phyloP scores from a whole-genome alignment of 805 yeast species.

The Ogataea nitratoaversa region DNA sequence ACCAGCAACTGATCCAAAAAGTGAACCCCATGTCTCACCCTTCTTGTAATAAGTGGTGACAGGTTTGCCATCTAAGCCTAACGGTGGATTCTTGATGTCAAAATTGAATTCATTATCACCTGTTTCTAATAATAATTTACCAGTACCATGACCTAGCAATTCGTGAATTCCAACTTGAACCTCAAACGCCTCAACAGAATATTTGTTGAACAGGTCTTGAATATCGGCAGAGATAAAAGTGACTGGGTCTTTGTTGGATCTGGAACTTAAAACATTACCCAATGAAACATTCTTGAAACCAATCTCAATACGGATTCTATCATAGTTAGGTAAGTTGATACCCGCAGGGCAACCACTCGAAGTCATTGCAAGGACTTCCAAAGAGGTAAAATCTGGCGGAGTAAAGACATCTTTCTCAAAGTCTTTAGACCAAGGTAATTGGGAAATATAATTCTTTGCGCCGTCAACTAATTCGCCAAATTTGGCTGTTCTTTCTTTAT shows the following conservation, averaged over 20 bases:
- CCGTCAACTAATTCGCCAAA: conserved; percentile 64
- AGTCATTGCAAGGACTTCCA: conserved; percentile 85
- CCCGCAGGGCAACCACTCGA: conserved; percentile 93
- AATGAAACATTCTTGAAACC: conserved; percentile 89
- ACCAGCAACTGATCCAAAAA: conserved; percentile 79
- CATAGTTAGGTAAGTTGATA: conserved; percentile 88
- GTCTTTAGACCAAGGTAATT: conserved; percentile 72
- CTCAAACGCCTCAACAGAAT: conserved; percentile 80
- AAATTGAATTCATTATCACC: conserved; percentile 67
- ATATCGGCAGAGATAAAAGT: conserved; percentile 57
- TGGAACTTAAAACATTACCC: conserved; percentile 79
- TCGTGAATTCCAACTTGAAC: conserved; percentile 95
- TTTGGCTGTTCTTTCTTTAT: conserved; percentile 79
- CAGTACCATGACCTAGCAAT: conserved; percentile 87
- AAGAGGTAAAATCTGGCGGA: conserved; percentile 89
- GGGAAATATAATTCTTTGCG: conserved; percentile 60
- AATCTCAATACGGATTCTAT: conserved; percentile 74
- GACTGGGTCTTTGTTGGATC: conserved; percentile 62
- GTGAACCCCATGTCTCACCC: conserved; percentile 88
- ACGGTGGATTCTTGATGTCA: conserved; percentile 58
- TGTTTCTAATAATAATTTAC: conserved; percentile 63
- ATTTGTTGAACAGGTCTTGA: conserved; percentile 58
- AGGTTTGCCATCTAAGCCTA: conserved; percentile 57
- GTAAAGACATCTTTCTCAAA: conserved; percentile 83
- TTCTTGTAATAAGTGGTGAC: conserved; percentile 66